Percentiles rank a stretch among this genome's conserved stretches.
Evolutionary conservation across 805 yeast species (phyloP).

Genomic region (Metschnikowia similis): DNA sequence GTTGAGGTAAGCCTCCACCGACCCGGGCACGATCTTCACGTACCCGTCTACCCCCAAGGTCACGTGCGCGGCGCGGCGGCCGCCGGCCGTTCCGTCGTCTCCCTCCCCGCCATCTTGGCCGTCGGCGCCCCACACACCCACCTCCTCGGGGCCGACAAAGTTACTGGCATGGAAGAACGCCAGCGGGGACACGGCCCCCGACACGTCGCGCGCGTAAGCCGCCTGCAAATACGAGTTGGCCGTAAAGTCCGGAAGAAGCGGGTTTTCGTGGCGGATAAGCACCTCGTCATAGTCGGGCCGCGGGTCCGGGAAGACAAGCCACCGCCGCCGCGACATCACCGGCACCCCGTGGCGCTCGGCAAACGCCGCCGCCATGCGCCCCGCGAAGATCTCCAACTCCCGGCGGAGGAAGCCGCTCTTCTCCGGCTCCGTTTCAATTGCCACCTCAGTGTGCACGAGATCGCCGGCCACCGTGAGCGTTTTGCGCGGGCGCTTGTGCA

Average conservation of each 20-base stretch:
- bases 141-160: slow-evolving; percentile 20
- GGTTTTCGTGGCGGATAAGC: slow-evolving; percentile 31
- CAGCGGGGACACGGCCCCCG: slow-evolving; percentile 31
- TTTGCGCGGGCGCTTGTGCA: neutral
- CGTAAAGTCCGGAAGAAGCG: slow-evolving; percentile 31
- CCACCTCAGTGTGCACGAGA: slow-evolving; percentile 2
- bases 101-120: neutral
- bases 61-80: neutral
- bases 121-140: slow-evolving; percentile 12
- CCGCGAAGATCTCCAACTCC: slow-evolving; percentile 26
- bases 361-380: slow-evolving; percentile 22
- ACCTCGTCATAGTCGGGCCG: slow-evolving; percentile 21
- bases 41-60: slow-evolving; percentile 29
- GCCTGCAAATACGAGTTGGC: slow-evolving; percentile 36
- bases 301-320: slow-evolving; percentile 6
- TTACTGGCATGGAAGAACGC: slow-evolving; percentile 33
- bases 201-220: slow-evolving; percentile 29
- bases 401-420: slow-evolving; percentile 19
- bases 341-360: slow-evolving; percentile 18
- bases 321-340: slow-evolving; percentile 15
- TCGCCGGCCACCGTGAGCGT: neutral
- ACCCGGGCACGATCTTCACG: slow-evolving; percentile 21
- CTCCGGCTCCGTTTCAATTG: slow-evolving; percentile 3
- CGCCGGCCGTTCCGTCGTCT: too few relatives aligned
- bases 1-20: slow-evolving; percentile 27